These are phyloP conservation scores for Phytophthora fragariae DNA, from an alignment of 352 stramenopile genomes.

Conservation along the genomic window DNA sequence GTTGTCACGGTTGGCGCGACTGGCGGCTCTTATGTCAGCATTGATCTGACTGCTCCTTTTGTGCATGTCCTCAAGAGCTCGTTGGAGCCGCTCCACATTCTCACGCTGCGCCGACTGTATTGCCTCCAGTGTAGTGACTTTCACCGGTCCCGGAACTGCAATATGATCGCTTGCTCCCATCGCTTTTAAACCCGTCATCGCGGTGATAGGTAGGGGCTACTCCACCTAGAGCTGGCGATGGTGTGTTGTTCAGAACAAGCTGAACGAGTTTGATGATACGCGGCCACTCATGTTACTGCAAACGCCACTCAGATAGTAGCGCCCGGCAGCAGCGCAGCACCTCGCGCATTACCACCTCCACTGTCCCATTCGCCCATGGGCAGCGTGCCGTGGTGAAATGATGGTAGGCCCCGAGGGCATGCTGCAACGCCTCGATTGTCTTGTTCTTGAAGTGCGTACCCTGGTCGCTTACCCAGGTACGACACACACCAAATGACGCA, in stretches of 20 bases:
- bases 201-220: background rate
- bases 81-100: background rate
- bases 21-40: background rate
- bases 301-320: background rate
- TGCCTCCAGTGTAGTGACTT: background rate
- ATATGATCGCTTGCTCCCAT: conserved; percentile 2
- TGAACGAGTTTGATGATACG: conserved; percentile 26
- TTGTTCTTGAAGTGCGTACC: conserved; percentile 5
- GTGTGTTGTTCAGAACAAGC: background rate
- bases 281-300: conserved; percentile 14
- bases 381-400: conserved; percentile 5
- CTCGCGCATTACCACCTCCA: background rate
- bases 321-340: background rate
- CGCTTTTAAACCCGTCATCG: background rate
- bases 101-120: background rate
- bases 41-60: background rate
- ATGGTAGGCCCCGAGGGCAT: background rate
- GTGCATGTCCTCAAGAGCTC: conserved; percentile 2
- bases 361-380: no score
- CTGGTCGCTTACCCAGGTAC: background rate
- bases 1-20: background rate
- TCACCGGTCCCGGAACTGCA: background rate
- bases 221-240: background rate
- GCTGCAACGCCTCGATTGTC: background rate
- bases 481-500: background rate